Conservation (phyloP, 2,329 filamentous ascomycete genomes). For the Pseudopithomyces chartarum region DNA sequence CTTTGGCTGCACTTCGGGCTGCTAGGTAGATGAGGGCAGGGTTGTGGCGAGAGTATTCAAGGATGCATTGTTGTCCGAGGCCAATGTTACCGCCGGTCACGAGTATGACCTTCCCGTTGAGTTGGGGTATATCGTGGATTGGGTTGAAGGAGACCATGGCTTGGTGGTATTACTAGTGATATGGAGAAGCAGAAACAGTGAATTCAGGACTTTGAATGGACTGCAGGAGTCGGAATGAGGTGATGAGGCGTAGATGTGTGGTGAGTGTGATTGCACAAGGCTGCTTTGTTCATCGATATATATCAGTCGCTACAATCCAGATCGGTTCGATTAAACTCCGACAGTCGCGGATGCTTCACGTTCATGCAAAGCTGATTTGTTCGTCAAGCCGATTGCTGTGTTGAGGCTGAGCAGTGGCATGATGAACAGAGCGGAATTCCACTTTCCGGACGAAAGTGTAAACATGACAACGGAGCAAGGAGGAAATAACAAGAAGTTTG, state of each 20-base stretch:
- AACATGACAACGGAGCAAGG: background rate
- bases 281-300: no score
- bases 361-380: no score
- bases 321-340: no score
- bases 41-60: constrained; percentile 46
- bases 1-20: constrained; percentile 43
- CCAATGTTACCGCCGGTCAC: constrained; percentile 53
- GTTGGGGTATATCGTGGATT: constrained; percentile 44
- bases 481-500: background rate
- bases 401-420: background rate
- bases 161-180: background rate
- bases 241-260: no score
- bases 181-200: background rate
- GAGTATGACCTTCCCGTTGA: constrained; percentile 49
- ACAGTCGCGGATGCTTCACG: no score
- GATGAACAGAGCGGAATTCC: background rate
- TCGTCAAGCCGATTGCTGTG: background rate
- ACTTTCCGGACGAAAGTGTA: background rate
- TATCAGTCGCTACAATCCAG: no score
- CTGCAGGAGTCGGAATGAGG: background rate
- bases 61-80: constrained; percentile 47
- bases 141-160: background rate
- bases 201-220: background rate
- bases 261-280: background rate
- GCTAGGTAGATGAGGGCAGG: constrained; percentile 49